phyloP scores from a whole-genome alignment of 2,329 filamentous ascomycete genomes.

The Ascocoryne sarcoides region DNA sequence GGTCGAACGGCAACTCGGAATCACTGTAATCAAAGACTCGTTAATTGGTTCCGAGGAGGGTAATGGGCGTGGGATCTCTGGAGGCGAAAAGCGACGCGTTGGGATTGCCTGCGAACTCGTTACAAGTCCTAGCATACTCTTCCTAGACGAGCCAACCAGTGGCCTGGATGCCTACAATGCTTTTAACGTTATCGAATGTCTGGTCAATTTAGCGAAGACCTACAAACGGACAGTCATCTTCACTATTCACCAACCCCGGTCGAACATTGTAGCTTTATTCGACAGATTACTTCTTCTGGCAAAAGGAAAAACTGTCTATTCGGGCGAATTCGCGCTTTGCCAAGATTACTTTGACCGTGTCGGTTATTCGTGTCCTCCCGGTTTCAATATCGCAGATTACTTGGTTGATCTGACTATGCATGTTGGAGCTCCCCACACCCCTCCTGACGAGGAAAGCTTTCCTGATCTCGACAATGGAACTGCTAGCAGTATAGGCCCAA shows the following conservation, averaged over 20 bases:
- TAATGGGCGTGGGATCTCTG: conserved; percentile 88
- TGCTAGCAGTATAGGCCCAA: conserved; percentile 63
- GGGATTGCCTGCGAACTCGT: conserved; percentile 97
- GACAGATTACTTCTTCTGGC: conserved; percentile 89
- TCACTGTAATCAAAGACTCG: conserved; percentile 88
- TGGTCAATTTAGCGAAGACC: conserved; percentile 88
- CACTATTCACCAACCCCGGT: conserved; percentile 95
- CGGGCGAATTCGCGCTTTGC: conserved; percentile 79
- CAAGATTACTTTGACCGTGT: conserved; percentile 88
- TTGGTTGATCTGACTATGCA: conserved; percentile 98
- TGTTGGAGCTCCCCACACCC: conserved; percentile 52
- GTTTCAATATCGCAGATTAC: conserved; percentile 98
- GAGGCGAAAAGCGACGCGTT: conserved; percentile 91
- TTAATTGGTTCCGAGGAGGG: conserved; percentile 94
- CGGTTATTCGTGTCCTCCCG: conserved; percentile 86
- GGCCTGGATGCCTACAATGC: conserved; percentile 95
- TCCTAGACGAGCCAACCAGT: conserved; percentile 94
- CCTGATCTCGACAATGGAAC: conserved; percentile 55
- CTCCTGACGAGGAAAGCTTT: conserved; percentile 44
- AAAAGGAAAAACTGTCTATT: conserved; percentile 84
- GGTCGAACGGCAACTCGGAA: conserved; percentile 92
- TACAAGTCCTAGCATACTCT: conserved; percentile 92
- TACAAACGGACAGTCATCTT: conserved; percentile 97
- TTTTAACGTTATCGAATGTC: conserved; percentile 93
- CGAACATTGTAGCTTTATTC: conserved; percentile 96